phyloP scores from a whole-genome alignment of 306 rosid species.

The Vicia faba region DNA sequence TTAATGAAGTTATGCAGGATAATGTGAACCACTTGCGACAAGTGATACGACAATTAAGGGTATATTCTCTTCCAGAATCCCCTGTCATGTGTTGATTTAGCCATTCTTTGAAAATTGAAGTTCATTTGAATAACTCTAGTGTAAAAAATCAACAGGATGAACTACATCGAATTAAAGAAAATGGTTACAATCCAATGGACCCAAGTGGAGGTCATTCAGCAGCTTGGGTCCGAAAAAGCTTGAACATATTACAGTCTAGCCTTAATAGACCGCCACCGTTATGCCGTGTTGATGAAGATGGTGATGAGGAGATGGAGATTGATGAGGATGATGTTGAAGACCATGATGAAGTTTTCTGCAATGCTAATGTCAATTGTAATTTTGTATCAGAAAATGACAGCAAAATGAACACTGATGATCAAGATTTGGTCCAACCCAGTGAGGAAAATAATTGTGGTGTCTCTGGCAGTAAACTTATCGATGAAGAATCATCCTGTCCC shows the following conservation, averaged over 20 bases:
- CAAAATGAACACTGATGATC: slow-evolving; percentile 39
- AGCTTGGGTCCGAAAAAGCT: slow-evolving; percentile 91
- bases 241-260: slow-evolving; percentile 70
- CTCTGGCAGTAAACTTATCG: slow-evolving; percentile 42
- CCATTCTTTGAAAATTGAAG: slow-evolving; percentile 7
- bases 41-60: slow-evolving; percentile 95
- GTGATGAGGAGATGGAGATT: slow-evolving; percentile 98
- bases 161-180: slow-evolving; percentile 73
- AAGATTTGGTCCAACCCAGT: slow-evolving; percentile 37
- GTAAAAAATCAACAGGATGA: slow-evolving; percentile 71
- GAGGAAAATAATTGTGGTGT: slow-evolving; percentile 38
- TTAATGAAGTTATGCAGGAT: slow-evolving; percentile 91
- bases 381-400: slow-evolving; percentile 40
- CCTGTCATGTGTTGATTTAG: slow-evolving; percentile 29
- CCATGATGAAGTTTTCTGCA: slow-evolving; percentile 29
- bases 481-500: slow-evolving; percentile 53
- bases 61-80: slow-evolving; percentile 42
- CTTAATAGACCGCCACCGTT: slow-evolving; percentile 57
- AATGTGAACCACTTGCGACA: slow-evolving; percentile 85
- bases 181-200: slow-evolving; percentile 61
- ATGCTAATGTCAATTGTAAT: slow-evolving; percentile 32
- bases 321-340: slow-evolving; percentile 82
- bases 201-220: slow-evolving; percentile 77
- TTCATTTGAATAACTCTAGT: slow-evolving; percentile 38
- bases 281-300: slow-evolving; percentile 69